Percentiles rank a stretch among this genome's conserved stretches.
phyloP scores from a whole-genome alignment of 2,329 filamentous ascomycete genomes.

The Knoxdaviesia capensis region DNA sequence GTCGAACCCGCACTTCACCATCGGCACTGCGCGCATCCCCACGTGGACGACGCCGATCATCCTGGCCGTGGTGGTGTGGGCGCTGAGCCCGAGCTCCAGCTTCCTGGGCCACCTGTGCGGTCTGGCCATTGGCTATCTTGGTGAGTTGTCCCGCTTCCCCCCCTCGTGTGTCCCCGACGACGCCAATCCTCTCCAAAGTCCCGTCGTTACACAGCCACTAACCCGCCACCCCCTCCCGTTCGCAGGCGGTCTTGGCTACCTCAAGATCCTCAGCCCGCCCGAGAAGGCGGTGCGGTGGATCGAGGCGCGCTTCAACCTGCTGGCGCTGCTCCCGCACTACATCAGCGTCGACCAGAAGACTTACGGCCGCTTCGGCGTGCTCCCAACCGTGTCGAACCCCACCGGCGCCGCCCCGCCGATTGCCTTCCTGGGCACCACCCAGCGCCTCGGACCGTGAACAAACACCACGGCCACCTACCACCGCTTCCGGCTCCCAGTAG shows the following conservation, averaged over 20 bases:
- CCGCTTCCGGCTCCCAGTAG: too few species aligned
- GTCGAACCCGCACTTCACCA: constrained; percentile 56
- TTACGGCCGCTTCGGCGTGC: constrained; percentile 75
- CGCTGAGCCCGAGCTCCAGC: constrained; percentile 63
- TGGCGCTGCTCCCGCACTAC: constrained; percentile 73
- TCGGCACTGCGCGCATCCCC: constrained; percentile 48
- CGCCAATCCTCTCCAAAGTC: too few species aligned
- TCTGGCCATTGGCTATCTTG: constrained; percentile 67
- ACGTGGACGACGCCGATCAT: constrained; percentile 84
- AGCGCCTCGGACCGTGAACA: constrained; percentile 47
- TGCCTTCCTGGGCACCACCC: constrained; percentile 37
- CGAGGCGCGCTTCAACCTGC: constrained; percentile 69
- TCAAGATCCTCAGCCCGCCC: constrained; percentile 75
- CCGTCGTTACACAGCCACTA: too few species aligned
- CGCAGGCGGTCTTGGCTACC: constrained; percentile 64
- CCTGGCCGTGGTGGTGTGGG: constrained; percentile 51
- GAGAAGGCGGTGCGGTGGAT: constrained; percentile 77
- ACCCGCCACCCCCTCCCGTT: too few species aligned
- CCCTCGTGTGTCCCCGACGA: too few species aligned
- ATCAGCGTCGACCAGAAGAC: constrained; percentile 92
- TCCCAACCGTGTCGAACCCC: constrained; percentile 37
- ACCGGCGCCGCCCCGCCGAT: constrained; percentile 25
- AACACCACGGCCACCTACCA: not conserved
- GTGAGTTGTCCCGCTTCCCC: constrained; percentile 26
- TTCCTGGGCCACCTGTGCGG: constrained; percentile 75